A percentile compares a stretch with the other conserved stretches of the same genome.
phyloP scores from a whole-genome alignment of 179 eudicot species.

The Sideroxylon spinosum region DNA sequence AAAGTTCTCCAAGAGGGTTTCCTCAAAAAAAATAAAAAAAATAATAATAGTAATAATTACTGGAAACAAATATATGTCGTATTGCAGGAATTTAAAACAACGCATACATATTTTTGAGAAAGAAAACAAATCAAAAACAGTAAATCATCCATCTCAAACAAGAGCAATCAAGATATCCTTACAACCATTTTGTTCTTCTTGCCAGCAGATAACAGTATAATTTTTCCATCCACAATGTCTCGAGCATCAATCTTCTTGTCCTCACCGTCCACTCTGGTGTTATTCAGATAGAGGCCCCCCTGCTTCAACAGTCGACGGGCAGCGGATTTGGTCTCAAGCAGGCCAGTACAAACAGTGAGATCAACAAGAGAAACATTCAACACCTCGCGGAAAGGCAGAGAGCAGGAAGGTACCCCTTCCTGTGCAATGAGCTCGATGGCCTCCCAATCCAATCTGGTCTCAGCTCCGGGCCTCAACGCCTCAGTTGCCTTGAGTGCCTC shows the following conservation, averaged over 20 bases:
- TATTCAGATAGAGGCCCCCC: conserved; percentile 85
- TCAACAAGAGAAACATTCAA: conserved; percentile 47
- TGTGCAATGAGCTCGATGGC: conserved; percentile 62
- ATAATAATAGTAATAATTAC: too few species aligned
- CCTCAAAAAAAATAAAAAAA: too few species aligned
- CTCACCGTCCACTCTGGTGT: conserved; percentile 57
- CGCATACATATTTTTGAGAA: too few species aligned
- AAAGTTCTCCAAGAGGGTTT: too few species aligned
- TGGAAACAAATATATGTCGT: too few species aligned
- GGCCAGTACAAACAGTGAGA: conserved; percentile 64
- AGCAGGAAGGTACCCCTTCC: conserved; percentile 74
- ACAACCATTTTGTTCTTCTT: conserved; percentile 91
- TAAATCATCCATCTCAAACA: too few species aligned
- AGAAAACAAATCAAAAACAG: too few species aligned
- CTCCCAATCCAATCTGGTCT: conserved; percentile 62
- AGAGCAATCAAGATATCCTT: conserved; percentile 33
- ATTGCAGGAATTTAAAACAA: too few species aligned
- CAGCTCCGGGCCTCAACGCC: conserved; percentile 78
- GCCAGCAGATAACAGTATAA: conserved; percentile 74
- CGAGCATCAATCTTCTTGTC: conserved; percentile 53
- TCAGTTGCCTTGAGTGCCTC: conserved; percentile 83
- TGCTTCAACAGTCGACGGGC: conserved; percentile 80
- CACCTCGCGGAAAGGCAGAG: conserved; percentile 42
- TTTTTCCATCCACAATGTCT: conserved; percentile 74
- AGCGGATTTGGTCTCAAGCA: conserved; percentile 75